phyloP scores from a whole-genome alignment of 129 eudicot species.

The Calendula officinalis region DNA sequence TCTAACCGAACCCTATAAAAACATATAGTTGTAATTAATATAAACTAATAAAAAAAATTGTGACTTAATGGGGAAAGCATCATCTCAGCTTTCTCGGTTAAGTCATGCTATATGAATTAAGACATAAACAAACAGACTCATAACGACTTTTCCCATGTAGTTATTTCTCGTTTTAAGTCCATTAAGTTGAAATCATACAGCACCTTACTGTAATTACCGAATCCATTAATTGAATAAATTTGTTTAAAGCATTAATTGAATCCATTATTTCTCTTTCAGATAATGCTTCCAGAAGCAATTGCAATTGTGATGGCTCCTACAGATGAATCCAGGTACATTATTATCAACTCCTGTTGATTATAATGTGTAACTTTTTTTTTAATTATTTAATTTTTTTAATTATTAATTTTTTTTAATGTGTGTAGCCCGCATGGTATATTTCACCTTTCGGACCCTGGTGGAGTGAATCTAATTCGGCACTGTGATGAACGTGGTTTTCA shows the following conservation, averaged over 20 bases:
- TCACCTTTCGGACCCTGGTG: conserved; percentile 93
- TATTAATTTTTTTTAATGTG: neutral
- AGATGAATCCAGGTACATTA: conserved; percentile 72
- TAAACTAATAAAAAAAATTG: too few relatives aligned
- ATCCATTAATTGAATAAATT: neutral
- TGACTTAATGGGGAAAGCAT: too few relatives aligned
- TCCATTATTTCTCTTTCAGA: conserved; percentile 35
- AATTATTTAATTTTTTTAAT: too few relatives aligned
- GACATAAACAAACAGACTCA: too few relatives aligned
- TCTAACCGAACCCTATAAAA: too few relatives aligned
- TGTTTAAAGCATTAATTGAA: conserved; percentile 7
- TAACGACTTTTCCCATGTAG: too few relatives aligned
- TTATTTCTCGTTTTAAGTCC: too few relatives aligned
- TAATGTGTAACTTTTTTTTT: neutral
- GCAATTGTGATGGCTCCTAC: conserved; percentile 99
- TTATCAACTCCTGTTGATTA: conserved; percentile 9
- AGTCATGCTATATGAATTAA: too few relatives aligned
- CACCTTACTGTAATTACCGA: neutral
- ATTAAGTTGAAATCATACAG: too few relatives aligned
- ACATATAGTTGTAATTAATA: too few relatives aligned
- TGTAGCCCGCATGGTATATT: conserved; percentile 96
- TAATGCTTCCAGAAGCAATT: conserved; percentile 98
- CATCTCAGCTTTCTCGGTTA: too few relatives aligned
- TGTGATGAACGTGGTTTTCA: conserved; percentile 94
- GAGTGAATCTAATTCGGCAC: conserved; percentile 77